These are phyloP conservation scores for Penicillium paxilli DNA, from an alignment of 495 filamentous ascomycete species.

Conservation along the genomic window DNA sequence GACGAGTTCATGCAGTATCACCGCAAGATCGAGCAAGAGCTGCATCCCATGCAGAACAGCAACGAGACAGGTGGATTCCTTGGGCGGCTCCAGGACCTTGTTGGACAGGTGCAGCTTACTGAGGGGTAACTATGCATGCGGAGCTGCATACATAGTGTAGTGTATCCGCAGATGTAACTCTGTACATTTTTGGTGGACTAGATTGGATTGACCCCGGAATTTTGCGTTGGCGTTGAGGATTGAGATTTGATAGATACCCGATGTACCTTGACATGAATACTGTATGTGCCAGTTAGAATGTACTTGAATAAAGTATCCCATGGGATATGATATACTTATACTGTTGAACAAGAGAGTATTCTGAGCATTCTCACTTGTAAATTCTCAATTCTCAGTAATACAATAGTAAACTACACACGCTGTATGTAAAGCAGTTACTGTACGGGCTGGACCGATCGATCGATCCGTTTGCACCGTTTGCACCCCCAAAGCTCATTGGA, in stretches of 20 bases:
- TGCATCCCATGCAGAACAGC: conserved; percentile 18
- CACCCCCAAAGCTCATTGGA: conserved; percentile 21
- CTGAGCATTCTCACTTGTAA: too few relatives aligned
- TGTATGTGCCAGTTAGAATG: too few relatives aligned
- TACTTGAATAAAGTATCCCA: too few relatives aligned
- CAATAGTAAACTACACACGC: too few relatives aligned
- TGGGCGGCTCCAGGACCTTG: conserved; percentile 54
- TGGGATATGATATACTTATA: too few relatives aligned
- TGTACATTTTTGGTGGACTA: neutral
- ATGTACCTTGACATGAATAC: too few relatives aligned
- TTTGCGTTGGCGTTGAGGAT: neutral
- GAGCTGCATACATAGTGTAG: neutral
- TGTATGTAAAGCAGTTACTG: neutral
- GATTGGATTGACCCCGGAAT: neutral
- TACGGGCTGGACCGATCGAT: neutral
- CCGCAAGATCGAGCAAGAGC: conserved; percentile 63
- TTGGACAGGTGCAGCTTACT: conserved; percentile 32
- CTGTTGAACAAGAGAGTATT: too few relatives aligned
- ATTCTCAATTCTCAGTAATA: too few relatives aligned
- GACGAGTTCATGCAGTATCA: conserved; percentile 83
- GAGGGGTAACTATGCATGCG: neutral
- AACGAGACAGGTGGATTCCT: conserved; percentile 51
- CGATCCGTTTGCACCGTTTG: conserved; percentile 32
- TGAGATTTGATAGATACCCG: too few relatives aligned
- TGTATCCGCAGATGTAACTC: neutral